Percentiles rank a stretch among this genome's conserved stretches.
Conservation (phyloP, 176 grass and related monocot genomes). For the Puccinellia tenuiflora region DNA sequence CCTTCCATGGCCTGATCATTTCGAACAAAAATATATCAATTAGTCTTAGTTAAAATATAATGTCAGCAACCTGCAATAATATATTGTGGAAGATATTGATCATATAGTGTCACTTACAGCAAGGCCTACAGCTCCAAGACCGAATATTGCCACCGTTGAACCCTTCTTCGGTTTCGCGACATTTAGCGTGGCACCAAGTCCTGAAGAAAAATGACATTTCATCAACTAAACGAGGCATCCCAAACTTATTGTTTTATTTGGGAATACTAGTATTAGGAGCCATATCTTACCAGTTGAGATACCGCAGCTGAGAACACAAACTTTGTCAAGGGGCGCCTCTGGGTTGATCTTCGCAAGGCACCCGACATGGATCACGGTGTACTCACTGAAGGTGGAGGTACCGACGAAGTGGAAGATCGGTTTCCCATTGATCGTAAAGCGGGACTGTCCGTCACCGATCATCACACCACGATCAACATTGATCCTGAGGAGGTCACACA, state of each 20-base stretch:
- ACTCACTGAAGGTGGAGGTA: slow-evolving; percentile 81
- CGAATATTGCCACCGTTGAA: slow-evolving; percentile 62
- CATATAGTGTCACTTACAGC: slow-evolving; percentile 34
- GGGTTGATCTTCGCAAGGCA: slow-evolving; percentile 79
- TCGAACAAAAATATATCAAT: background rate
- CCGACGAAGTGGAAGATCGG: slow-evolving; percentile 78
- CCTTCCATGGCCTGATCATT: slow-evolving; percentile 72
- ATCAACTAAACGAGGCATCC: background rate
- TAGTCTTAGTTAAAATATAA: background rate
- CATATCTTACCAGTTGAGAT: slow-evolving; percentile 54
- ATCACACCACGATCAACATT: slow-evolving; percentile 68
- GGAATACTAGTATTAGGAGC: background rate
- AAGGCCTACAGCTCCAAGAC: slow-evolving; percentile 78
- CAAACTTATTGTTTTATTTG: background rate
- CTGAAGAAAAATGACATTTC: slow-evolving; percentile 1
- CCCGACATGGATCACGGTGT: slow-evolving; percentile 72
- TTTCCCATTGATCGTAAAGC: slow-evolving; percentile 56
- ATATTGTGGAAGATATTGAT: background rate
- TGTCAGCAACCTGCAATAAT: background rate
- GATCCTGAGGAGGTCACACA: slow-evolving; percentile 84
- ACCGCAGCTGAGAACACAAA: slow-evolving; percentile 77
- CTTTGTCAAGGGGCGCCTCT: slow-evolving; percentile 58
- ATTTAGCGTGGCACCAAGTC: slow-evolving; percentile 67
- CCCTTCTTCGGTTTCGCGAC: slow-evolving; percentile 66
- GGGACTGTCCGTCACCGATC: slow-evolving; percentile 46